These are phyloP conservation scores for Dothiorella sarmentorum DNA, from an alignment of 2,329 filamentous ascomycete species.

Conservation along the genomic window DNA sequence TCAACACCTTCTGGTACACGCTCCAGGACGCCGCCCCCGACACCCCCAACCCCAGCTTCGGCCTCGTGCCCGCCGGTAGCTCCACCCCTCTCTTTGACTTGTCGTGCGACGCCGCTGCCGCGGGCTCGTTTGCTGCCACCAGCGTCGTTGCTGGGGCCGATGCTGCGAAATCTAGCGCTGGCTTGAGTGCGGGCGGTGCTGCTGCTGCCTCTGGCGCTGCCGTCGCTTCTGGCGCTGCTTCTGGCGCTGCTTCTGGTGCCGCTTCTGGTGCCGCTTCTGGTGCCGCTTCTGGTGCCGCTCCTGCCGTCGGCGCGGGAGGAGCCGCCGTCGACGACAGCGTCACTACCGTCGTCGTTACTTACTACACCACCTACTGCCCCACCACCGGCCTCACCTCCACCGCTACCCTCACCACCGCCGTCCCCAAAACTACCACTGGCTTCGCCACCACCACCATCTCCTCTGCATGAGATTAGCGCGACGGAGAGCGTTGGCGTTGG, in stretches of 20 bases:
- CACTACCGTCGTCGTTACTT: conserved; percentile 2
- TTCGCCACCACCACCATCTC: conserved; percentile 9
- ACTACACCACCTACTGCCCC: conserved; percentile 7
- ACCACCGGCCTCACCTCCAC: not conserved
- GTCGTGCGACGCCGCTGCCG: conserved; percentile 30
- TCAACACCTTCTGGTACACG: conserved; percentile 71
- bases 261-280: no score
- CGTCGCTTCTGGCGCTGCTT: no score
- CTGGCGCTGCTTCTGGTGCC: no score
- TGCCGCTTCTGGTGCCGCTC: no score
- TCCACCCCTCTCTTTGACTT: conserved; percentile 35
- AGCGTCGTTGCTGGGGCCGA: no score
- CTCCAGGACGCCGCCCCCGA: conserved; percentile 59
- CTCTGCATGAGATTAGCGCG: no score
- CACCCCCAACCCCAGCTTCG: conserved; percentile 66
- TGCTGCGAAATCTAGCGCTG: no score
- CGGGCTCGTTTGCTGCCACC: no score
- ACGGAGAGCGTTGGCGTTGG: no score
- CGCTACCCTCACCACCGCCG: not conserved
- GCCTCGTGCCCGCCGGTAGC: conserved; percentile 52
- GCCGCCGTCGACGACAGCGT: not conserved
- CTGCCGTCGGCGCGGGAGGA: no score
- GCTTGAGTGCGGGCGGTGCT: no score
- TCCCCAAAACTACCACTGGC: not conserved
- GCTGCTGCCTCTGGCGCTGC: conserved; percentile 9